Conservation (phyloP, 2,329 filamentous ascomycete genomes). For the Cadophora malorum region DNA sequence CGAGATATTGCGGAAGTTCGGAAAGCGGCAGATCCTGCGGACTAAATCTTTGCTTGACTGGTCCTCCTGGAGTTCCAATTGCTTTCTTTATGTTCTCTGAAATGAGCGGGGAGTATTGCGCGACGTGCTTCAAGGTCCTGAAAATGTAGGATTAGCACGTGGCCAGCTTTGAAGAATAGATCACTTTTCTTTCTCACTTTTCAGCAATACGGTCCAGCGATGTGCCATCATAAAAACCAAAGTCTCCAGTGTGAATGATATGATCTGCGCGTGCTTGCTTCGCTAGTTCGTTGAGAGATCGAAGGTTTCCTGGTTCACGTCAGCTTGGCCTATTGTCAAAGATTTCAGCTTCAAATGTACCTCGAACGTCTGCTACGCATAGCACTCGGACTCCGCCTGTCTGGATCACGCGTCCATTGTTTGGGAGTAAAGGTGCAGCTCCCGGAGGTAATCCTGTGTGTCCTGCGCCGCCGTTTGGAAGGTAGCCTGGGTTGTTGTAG, state of each 20-base stretch:
- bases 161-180: constrained; percentile 22
- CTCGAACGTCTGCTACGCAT: constrained; percentile 76
- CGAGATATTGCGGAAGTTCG: constrained; percentile 87
- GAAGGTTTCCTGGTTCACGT: constrained; percentile 76
- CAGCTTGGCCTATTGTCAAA: constrained; percentile 31
- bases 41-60: constrained; percentile 85
- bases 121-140: constrained; percentile 96
- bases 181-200: constrained; percentile 67
- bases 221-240: constrained; percentile 97
- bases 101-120: constrained; percentile 96
- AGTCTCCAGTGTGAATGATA: constrained; percentile 98
- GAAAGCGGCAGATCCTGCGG: constrained; percentile 87
- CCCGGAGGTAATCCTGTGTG: constrained; percentile 59
- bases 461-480: constrained; percentile 65
- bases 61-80: constrained; percentile 70
- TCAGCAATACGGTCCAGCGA: constrained; percentile 97
- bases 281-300: constrained; percentile 94
- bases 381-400: constrained; percentile 70
- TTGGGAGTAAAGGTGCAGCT: constrained; percentile 69
- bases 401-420: constrained; percentile 71
- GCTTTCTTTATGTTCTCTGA: constrained; percentile 76
- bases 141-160: constrained; percentile 39
- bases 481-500: constrained; percentile 52
- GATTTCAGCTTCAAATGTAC: constrained; percentile 50
- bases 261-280: constrained; percentile 94